Percentiles rank a stretch among this genome's conserved stretches.
These are phyloP conservation scores for Lachancea quebecensis DNA, from an alignment of 805 yeast genomes.

Conservation along the genomic window DNA sequence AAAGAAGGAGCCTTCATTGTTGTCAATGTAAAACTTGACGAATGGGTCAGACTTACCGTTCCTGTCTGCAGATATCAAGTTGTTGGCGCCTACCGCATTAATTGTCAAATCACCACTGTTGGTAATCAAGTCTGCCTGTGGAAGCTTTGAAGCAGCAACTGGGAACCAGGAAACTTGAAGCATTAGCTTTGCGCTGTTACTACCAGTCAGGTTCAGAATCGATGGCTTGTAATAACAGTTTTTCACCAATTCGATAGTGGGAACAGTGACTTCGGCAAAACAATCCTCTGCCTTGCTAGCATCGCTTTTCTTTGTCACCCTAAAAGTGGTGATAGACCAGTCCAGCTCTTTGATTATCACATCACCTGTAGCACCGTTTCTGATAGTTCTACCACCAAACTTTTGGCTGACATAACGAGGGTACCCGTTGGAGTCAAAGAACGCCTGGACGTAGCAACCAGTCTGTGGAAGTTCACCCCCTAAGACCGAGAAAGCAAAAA, in stretches of 20 bases:
- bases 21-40: conserved; percentile 60
- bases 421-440: conserved; percentile 69
- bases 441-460: conserved; percentile 65
- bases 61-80: conserved; percentile 77
- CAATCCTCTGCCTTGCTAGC: conserved; percentile 50
- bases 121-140: conserved; percentile 65
- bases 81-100: conserved; percentile 54
- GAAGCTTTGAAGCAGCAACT: conserved; percentile 49
- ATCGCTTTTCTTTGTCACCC: conserved; percentile 50
- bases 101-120: conserved; percentile 68
- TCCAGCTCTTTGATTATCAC: conserved; percentile 70
- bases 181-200: conserved; percentile 45
- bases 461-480: conserved; percentile 49
- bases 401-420: conserved; percentile 53
- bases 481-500: conserved; percentile 58
- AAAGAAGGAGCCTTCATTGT: conserved; percentile 47
- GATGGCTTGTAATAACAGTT: conserved; percentile 59
- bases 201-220: conserved; percentile 48
- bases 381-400: conserved; percentile 32
- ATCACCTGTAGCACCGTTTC: conserved; percentile 57
- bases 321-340: conserved; percentile 58
- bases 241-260: conserved; percentile 59
- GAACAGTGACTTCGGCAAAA: conserved; percentile 55
- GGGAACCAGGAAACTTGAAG: conserved; percentile 78
- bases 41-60: conserved; percentile 95